A percentile compares a stretch with the other conserved stretches of the same genome.
Evolutionary conservation across 768 basidiomycete genomes (phyloP).

Genomic region (Pleurotus tuber-regium): DNA sequence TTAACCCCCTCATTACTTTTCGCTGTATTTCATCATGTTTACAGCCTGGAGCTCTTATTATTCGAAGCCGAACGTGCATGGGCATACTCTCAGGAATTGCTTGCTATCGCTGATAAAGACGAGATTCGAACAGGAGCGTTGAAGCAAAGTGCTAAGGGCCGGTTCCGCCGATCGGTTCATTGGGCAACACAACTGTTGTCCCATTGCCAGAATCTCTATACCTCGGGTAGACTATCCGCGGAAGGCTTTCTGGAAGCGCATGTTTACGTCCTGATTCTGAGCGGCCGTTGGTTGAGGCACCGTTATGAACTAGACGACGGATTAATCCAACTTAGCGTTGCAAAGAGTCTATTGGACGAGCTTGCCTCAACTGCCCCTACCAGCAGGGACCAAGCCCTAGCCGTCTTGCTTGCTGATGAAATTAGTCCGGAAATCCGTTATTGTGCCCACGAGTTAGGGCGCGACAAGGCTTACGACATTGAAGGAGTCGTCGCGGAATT

Average conservation of each 20-base stretch:
- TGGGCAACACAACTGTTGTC: conserved; percentile 79
- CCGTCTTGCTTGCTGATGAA: conserved; percentile 79
- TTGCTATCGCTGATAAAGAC: conserved; percentile 44
- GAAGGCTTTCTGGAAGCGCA: conserved; percentile 65
- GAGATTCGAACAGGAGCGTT: conserved; percentile 48
- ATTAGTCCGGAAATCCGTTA: conserved; percentile 90
- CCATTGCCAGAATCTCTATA: conserved; percentile 64
- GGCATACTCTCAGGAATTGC: conserved; percentile 84
- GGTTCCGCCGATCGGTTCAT: conserved; percentile 75
- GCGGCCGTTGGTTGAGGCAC: conserved; percentile 80
- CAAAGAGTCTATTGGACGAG: conserved; percentile 69
- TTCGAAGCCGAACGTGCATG: conserved; percentile 93
- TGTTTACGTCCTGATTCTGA: conserved; percentile 76
- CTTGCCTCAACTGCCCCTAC: conserved; percentile 62
- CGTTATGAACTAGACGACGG: conserved; percentile 75
- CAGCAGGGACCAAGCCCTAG: conserved; percentile 85
- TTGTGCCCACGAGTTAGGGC: conserved; percentile 86
- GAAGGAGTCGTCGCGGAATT: conserved; percentile 70
- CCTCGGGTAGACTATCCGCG: conserved; percentile 48
- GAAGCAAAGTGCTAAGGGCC: conserved; percentile 72
- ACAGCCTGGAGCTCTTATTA: conserved; percentile 77
- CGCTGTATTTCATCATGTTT: conserved; percentile 11
- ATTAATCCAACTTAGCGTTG: conserved; percentile 73
- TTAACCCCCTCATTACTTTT: neutral
- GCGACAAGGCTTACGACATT: conserved; percentile 76